Evolutionary conservation across 208 protist genomes (phyloP).

Genomic region (Trypanosoma melophagium): DNA sequence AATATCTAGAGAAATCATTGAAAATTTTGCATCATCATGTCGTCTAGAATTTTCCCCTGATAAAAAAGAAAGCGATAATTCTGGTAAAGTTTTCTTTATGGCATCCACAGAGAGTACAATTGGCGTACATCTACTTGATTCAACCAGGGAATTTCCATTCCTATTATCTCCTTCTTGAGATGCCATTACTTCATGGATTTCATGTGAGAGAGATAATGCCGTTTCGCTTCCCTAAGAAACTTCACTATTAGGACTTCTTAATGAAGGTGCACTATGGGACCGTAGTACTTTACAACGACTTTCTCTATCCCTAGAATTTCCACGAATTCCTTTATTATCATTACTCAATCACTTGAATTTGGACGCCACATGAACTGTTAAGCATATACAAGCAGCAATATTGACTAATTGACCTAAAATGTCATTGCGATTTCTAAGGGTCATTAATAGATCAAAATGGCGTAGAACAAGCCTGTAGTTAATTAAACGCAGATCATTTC

Average conservation of each 20-base stretch:
- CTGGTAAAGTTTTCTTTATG: too few species aligned
- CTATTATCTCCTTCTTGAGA: too few species aligned
- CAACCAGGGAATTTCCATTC: too few species aligned
- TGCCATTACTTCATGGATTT: too few species aligned
- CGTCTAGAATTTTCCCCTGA: neutral
- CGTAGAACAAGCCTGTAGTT: conserved; percentile 20
- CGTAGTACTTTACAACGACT: neutral
- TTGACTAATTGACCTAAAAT: conserved; percentile 24
- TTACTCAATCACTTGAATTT: neutral
- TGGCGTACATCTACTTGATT: too few species aligned
- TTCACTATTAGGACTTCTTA: too few species aligned
- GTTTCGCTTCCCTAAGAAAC: too few species aligned
- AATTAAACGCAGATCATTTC: conserved; percentile 13
- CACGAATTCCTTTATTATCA: neutral
- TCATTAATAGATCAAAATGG: conserved; percentile 18
- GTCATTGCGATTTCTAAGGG: conserved; percentile 13
- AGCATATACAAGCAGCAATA: conserved; percentile 19
- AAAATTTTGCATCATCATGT: neutral
- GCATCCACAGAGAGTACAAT: too few species aligned
- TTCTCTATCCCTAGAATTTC: neutral
- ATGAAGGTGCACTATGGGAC: too few species aligned
- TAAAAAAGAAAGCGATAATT: neutral
- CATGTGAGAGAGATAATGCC: too few species aligned
- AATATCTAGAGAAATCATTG: neutral
- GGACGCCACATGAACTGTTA: conserved; percentile 17